Base-by-base conservation (phyloP, 768 basidiomycete species). In the Boletus edulis region DNA sequence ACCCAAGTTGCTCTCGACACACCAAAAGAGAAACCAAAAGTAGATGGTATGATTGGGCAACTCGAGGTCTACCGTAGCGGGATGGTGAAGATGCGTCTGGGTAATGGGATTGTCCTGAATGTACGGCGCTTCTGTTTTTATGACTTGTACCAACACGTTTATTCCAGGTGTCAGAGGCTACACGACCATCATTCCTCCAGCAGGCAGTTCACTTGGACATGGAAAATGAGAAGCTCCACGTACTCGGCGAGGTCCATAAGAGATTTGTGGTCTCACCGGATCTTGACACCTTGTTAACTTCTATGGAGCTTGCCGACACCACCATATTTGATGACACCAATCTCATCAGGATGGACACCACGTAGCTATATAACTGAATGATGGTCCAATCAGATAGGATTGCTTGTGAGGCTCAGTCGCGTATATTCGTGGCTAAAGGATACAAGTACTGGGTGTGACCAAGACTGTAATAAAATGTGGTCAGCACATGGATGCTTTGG, bases 51-150 rank as follows among this genome's bases (percentile, higher is more conserved):
- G 50, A 86, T 95, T 43, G 94, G 94, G 15, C 85, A 84, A 57
- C 76, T 97, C 40, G 91, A 94, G 63, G 78, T 96, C 2, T 92
- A 94, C 69, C 82, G 81, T 50, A 94, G 87, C 62, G 94, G 94
- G 7, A 78, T 81, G 11, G 87, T 94, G 52, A 95, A 92, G 72
- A 90, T 97, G 77, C 86, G 90, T 20, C 72, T 97, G 24, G 79
- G 78, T 4, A 86, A 94, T 58, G 89, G 83, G 34, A 91, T 94
- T 37, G 73, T 96, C 13, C 75, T 96, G 66, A 88, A 95, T 67
- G 94, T 94, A 68, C 4, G 53, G 17, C 3, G n/a, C 32, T 35
- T 57, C 34, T 27, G 4, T 38, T 46, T 47, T 49, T 22, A 5
- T 38, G 46, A 37, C 20, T 6, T 17, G 6, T 35, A 27, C 50